These are phyloP conservation scores for Jimgerdemannia lactiflua DNA, from an alignment of 192 early-diverging fungal genomes.

Conservation along the genomic window DNA sequence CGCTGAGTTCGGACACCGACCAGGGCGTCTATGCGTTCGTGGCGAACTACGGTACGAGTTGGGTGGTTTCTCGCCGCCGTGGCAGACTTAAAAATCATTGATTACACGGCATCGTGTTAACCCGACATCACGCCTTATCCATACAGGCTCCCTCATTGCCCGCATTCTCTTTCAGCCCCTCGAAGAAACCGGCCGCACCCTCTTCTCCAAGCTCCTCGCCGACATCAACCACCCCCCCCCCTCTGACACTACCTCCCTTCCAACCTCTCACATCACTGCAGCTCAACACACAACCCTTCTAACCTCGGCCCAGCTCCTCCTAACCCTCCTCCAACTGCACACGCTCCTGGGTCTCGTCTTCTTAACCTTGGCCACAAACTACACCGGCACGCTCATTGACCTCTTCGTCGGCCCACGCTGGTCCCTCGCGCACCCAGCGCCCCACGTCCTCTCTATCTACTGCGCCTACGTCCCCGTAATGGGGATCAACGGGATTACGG, in stretches of 20 bases:
- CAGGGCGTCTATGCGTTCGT: conserved; percentile 87
- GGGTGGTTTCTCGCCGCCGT: too few relatives aligned
- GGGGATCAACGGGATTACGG: conserved; percentile 94
- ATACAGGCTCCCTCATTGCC: conserved; percentile 79
- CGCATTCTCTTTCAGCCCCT: conserved; percentile 91
- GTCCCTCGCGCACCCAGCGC: conserved; percentile 43
- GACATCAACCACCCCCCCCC: not conserved
- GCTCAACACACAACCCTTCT: conserved; percentile 18
- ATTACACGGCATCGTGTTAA: not conserved
- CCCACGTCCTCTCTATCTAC: conserved; percentile 66
- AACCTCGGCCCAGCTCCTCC: conserved; percentile 32
- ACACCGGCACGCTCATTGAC: conserved; percentile 64
- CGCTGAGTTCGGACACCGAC: conserved; percentile 44
- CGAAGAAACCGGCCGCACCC: conserved; percentile 85
- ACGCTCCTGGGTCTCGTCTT: conserved; percentile 72
- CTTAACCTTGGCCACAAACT: conserved; percentile 83
- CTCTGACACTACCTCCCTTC: not conserved
- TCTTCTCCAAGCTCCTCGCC: conserved; percentile 72
- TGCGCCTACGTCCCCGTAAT: conserved; percentile 92
- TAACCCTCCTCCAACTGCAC: conserved; percentile 58
- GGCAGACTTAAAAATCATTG: not conserved
- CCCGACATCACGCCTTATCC: not conserved
- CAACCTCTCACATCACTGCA: conserved; percentile 2
- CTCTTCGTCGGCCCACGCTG: conserved; percentile 58
- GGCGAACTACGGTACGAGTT: conserved; percentile 70